These are phyloP conservation scores for Salisapilia sapeloensis DNA, from an alignment of 352 stramenopile genomes.

Conservation along the genomic window DNA sequence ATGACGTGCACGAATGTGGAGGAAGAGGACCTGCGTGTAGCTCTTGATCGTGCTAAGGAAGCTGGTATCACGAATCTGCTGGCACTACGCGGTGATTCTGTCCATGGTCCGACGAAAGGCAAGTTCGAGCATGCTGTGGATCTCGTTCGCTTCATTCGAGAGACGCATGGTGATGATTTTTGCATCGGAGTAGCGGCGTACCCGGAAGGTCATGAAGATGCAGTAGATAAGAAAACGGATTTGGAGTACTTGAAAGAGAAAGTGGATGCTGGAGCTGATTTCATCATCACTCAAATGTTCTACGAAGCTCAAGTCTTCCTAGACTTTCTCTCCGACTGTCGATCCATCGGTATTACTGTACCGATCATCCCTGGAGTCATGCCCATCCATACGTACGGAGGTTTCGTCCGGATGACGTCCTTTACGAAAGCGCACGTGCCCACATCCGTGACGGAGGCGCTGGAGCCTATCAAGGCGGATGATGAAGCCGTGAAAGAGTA, in stretches of 20 bases:
- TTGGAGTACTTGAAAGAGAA: slow-evolving; percentile 97
- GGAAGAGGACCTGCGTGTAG: slow-evolving; percentile 81
- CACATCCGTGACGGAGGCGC: slow-evolving; percentile 43
- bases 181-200: slow-evolving; percentile 95
- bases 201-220: slow-evolving; percentile 93
- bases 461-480: slow-evolving; percentile 93
- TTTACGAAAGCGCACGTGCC: slow-evolving; percentile 94
- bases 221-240: slow-evolving; percentile 77
- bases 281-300: slow-evolving; percentile 99
- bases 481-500: slow-evolving; percentile 92
- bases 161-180: slow-evolving; percentile 92
- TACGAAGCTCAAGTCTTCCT: slow-evolving; percentile 94
- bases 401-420: slow-evolving; percentile 97
- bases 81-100: slow-evolving; percentile 92
- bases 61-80: slow-evolving; percentile 98
- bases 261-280: slow-evolving; percentile 93
- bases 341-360: slow-evolving; percentile 81
- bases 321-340: slow-evolving; percentile 87
- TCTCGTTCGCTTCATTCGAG: slow-evolving; percentile 93
- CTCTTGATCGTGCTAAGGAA: slow-evolving; percentile 81
- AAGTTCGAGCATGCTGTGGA: slow-evolving; percentile 92
- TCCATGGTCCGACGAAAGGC: slow-evolving; percentile 85
- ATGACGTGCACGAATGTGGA: slow-evolving; percentile 98
- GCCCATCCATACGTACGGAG: slow-evolving; percentile 95
- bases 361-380: slow-evolving; percentile 98